These are phyloP conservation scores for Starmera pachycereana DNA, from an alignment of 805 yeast genomes.

Conservation along the genomic window DNA sequence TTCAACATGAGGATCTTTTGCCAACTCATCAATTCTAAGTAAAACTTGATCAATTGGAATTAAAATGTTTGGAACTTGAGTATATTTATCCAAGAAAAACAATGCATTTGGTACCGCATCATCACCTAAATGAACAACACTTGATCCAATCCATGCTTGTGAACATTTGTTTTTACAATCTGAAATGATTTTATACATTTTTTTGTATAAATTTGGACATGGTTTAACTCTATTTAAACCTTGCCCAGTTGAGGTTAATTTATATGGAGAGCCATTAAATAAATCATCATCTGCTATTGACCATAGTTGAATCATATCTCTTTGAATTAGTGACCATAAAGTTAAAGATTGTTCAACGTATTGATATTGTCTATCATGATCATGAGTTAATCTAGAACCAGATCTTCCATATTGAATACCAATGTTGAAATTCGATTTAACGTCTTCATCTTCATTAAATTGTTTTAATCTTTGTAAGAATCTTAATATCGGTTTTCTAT, in stretches of 20 bases:
- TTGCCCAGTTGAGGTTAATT: slow-evolving; percentile 65
- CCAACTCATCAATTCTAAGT: slow-evolving; percentile 41
- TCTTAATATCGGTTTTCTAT: slow-evolving; percentile 55
- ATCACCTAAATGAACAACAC: slow-evolving; percentile 75
- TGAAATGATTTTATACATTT: slow-evolving; percentile 59
- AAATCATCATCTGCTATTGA: slow-evolving; percentile 66
- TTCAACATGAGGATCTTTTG: slow-evolving; percentile 31
- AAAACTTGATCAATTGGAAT: slow-evolving; percentile 61
- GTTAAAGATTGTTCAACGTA: slow-evolving; percentile 68
- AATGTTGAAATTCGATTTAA: slow-evolving; percentile 32
- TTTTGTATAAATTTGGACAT: slow-evolving; percentile 58
- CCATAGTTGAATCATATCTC: slow-evolving; percentile 74
- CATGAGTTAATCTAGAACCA: slow-evolving; percentile 67
- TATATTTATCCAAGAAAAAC: slow-evolving; percentile 69
- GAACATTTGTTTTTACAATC: slow-evolving; percentile 55
- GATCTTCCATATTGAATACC: slow-evolving; percentile 57
- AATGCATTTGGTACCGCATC: slow-evolving; percentile 78
- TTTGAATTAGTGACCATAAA: slow-evolving; percentile 68
- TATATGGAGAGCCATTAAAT: slow-evolving; percentile 43
- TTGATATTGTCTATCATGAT: slow-evolving; percentile 60
- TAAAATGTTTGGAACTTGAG: slow-evolving; percentile 68
- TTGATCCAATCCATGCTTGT: slow-evolving; percentile 62
- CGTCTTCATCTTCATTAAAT: slow-evolving; percentile 33
- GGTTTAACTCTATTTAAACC: slow-evolving; percentile 70
- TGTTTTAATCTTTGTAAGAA: slow-evolving; percentile 43